Evolutionary conservation across 345 rosid species (phyloP), one percentile per base, ranked within the genome.

Genomic region (Hevea brasiliensis): DNA sequence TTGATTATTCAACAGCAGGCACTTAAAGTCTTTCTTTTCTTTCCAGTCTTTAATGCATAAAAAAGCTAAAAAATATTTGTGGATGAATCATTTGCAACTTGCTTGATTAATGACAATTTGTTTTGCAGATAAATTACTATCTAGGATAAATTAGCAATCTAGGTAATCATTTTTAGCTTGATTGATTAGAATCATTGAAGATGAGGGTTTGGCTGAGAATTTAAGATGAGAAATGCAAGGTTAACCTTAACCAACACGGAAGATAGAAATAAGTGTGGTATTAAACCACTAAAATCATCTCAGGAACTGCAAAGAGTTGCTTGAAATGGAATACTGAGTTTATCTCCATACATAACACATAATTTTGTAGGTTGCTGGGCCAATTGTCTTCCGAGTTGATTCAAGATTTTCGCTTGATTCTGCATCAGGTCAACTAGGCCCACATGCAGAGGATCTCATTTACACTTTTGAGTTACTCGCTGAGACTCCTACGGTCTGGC

Each of bases 1-100:
- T 79, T 90, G 74, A 89, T 89, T 70, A 82, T 93, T 70, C 97
- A 89, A 72, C 98, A 93, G 70, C 98, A 91, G 98, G 97, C 89
- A 85, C 40, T 37, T 74, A 70, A n/a, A 26, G 5, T 40, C 21
- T 37, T 50, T 24, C 4, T 44, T 24, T 72, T 5, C 17, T 27
- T 32, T 57, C 26, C 18, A 40, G 40, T 59, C 42, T 50, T 50
- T 3, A 14, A 15, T 50, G 18, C 55, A 50, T 50, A 14, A 20
- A 3, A 50, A 17, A 15, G 29, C 35, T 29, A 26, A 58, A 11
- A 24, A 20, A 47, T 32, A 32, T 32, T 32, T 32, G 2, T 32
- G 37, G 37, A 32, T 47, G 51, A 56, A 56, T 56, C 11, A 55
- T 21, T 26, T 56, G 15, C 14, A 13, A 26, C 27, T 56, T 23